These are phyloP conservation scores for Podospora bellae-mahoneyi DNA, from an alignment of 495 filamentous ascomycete genomes.

Conservation along the genomic window DNA sequence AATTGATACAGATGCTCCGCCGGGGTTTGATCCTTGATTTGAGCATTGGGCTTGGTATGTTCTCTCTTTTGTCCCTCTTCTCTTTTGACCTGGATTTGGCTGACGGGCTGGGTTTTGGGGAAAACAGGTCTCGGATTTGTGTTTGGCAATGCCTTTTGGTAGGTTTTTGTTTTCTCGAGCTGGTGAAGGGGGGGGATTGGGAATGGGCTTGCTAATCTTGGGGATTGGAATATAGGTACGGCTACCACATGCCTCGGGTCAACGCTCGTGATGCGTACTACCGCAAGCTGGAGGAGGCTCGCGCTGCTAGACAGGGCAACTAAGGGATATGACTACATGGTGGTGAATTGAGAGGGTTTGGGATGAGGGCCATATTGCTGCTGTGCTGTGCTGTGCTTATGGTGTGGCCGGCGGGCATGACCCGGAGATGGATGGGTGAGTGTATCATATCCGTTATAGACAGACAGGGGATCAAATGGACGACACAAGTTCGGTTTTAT, in stretches of 20 bases:
- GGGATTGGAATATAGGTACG: slow-evolving; percentile 39
- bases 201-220: slow-evolving; percentile 14
- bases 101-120: background rate
- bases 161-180: slow-evolving; percentile 19
- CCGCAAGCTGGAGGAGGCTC: slow-evolving; percentile 46
- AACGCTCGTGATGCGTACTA: slow-evolving; percentile 48
- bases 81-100: background rate
- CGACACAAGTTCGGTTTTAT: background rate
- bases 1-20: slow-evolving; percentile 47
- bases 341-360: background rate
- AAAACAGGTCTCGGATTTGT: slow-evolving; percentile 41
- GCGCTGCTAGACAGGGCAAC: slow-evolving; percentile 33
- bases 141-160: slow-evolving; percentile 48
- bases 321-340: slow-evolving; percentile 14
- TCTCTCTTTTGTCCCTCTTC: background rate
- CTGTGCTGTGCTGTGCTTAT: background rate
- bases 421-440: background rate
- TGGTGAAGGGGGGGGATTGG: background rate
- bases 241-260: slow-evolving; percentile 52
- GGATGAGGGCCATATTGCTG: background rate
- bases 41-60: slow-evolving; percentile 43
- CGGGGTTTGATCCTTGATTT: slow-evolving; percentile 47
- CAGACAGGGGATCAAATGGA: background rate
- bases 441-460: slow-evolving; percentile 23
- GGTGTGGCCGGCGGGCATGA: background rate